Evolutionary conservation across 768 basidiomycete species (phyloP), one percentile per base, ranked within the genome.

Genomic region (Phanerochaete sordida): DNA sequence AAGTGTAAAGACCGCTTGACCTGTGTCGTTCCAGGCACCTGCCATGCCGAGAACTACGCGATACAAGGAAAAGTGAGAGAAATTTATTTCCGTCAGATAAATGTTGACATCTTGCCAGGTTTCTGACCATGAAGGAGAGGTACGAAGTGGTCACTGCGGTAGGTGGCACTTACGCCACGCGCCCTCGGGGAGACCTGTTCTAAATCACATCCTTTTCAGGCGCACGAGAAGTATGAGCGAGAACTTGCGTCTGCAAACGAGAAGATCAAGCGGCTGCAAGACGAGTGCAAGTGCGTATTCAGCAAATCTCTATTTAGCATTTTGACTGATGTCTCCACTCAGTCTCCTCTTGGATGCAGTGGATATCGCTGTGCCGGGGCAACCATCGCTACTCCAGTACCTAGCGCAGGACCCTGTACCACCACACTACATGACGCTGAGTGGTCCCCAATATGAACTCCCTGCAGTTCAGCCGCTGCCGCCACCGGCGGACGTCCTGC

Each of bases 261-360:
- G 33, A 71, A 71, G 51, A 56, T 71, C 16, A 63, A 61, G 33
- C 60, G 61, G 21, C 64, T 71, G 0, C 68, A 69, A 26, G 67
- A 68, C 47, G 70, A 71, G 57, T 71, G 70, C 70, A 69, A 71
- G 70, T 71, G 44, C 49, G 69, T 66, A n/a, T 3, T 23, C 3
- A 21, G 23, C 27, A 24, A 16, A 30, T 8, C 48, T 21, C 24
- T 21, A 21, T 35, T 23, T 11, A 1, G 45, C 6, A 9, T 27
- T 16, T 46, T 43, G 7, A 24, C 28, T 28, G 16, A n/a, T n/a
- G n/a, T n/a, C n/a, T 33, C 8, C n/a, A n/a, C 19, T 26, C 60
- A 71, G 70, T 37, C 62, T 71, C 2, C 64, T 71, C n/a, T 66
- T 71, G 2, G 70, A 71, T 56, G 70, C 70, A 16, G 70, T 71